phyloP scores from a whole-genome alignment of 768 basidiomycete genomes.

The Pulveroboletus ravenelii region DNA sequence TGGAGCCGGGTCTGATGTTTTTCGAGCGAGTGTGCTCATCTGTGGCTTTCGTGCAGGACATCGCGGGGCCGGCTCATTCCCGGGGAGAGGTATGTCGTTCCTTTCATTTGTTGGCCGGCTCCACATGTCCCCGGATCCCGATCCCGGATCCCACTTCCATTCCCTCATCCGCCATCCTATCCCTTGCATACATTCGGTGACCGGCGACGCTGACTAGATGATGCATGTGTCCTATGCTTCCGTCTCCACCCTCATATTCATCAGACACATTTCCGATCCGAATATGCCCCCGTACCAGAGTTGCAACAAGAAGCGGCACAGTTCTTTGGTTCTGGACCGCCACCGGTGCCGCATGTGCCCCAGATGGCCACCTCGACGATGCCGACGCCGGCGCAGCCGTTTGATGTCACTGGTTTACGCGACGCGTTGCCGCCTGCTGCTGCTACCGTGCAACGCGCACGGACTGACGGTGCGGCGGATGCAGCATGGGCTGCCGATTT shows the following conservation, averaged over 20 bases:
- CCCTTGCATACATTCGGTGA: background rate
- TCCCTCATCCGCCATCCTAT: background rate
- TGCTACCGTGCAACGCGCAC: constrained; percentile 12
- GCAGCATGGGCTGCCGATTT: constrained; percentile 66
- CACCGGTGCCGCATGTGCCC: constrained; percentile 25
- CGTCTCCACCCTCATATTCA: background rate
- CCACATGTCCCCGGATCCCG: constrained; percentile 1
- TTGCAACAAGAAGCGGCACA: constrained; percentile 62
- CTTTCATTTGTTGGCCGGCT: constrained; percentile 7
- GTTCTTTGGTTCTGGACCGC: constrained; percentile 50
- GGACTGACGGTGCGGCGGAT: constrained; percentile 10
- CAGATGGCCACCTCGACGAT: constrained; percentile 9
- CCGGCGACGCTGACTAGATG: background rate
- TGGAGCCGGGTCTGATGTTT: background rate
- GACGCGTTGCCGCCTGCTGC: constrained; percentile 10
- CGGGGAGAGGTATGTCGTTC: constrained; percentile 39
- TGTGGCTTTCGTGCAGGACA: constrained; percentile 46
- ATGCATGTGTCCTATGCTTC: background rate
- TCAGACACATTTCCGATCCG: constrained; percentile 57
- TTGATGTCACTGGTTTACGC: constrained; percentile 50
- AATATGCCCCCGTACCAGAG: constrained; percentile 36
- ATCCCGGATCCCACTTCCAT: constrained; percentile 4
- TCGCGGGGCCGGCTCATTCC: constrained; percentile 51
- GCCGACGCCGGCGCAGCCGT: constrained; percentile 36
- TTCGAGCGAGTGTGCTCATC: constrained; percentile 1